phyloP scores from a whole-genome alignment of 257 asterid species.

The Solanum ossicruentum region DNA sequence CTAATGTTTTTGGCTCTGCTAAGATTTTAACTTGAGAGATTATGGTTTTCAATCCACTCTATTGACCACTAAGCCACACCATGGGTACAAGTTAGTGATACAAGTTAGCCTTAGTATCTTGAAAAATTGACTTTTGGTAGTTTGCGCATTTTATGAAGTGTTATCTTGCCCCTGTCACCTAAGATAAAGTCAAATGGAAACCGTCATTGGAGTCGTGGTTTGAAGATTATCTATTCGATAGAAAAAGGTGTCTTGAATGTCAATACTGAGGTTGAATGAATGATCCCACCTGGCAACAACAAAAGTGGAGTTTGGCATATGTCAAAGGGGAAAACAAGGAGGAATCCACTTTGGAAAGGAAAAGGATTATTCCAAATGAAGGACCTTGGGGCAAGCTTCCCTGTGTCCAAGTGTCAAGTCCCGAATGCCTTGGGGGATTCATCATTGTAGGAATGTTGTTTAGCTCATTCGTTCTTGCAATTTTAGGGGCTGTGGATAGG shows the following conservation, averaged over 20 bases:
- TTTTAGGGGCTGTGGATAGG: slow-evolving; percentile 97
- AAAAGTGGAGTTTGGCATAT: background rate
- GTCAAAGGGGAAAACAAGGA: background rate
- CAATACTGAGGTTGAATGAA: background rate
- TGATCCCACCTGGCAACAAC: background rate
- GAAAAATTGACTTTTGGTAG: slow-evolving; percentile 16
- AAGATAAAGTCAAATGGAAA: background rate
- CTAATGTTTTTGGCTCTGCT: background rate
- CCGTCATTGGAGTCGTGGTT: background rate
- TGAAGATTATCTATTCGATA: background rate
- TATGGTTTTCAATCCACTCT: background rate
- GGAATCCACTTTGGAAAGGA: background rate
- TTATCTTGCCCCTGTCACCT: background rate
- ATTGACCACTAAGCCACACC: background rate
- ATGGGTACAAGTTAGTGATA: background rate
- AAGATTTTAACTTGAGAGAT: background rate
- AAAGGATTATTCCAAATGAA: background rate
- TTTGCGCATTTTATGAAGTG: background rate
- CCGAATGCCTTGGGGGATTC: slow-evolving; percentile 42
- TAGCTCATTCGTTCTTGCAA: slow-evolving; percentile 72
- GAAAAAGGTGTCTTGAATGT: background rate
- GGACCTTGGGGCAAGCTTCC: background rate
- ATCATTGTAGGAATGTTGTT: slow-evolving; percentile 68
- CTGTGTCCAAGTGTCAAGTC: background rate
- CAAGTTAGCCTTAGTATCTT: background rate